Evolutionary conservation across 805 yeast genomes (phyloP).

Genomic region (Starmera pachycereana): DNA sequence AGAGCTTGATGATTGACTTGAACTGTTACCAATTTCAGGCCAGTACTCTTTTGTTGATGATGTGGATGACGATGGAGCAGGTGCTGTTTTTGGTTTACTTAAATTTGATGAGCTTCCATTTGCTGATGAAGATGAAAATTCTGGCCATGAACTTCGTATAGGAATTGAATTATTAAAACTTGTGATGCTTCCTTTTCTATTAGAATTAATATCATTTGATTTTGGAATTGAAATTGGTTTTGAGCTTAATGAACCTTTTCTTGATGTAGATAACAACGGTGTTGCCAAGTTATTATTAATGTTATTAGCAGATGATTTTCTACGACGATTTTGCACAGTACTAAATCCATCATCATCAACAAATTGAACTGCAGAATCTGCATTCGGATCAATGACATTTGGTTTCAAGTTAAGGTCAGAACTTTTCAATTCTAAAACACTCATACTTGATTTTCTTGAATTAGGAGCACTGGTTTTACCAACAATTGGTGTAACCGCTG

Average conservation of each 20-base stretch:
- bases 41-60: neutral
- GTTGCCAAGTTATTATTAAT: neutral
- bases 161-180: too few species aligned
- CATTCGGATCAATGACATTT: slow-evolving; percentile 4
- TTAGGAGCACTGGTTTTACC: neutral
- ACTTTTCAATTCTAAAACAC: too few species aligned
- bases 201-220: too few species aligned
- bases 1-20: slow-evolving; percentile 8
- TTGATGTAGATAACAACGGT: neutral
- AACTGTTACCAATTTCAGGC: slow-evolving; percentile 1
- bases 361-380: slow-evolving; percentile 19
- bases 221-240: too few species aligned
- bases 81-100: neutral
- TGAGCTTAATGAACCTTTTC: neutral
- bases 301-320: slow-evolving; percentile 17
- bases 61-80: slow-evolving; percentile 3
- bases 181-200: too few species aligned
- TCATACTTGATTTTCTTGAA: slow-evolving; percentile 1
- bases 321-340: slow-evolving; percentile 22
- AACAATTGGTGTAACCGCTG: neutral
- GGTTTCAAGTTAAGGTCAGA: slow-evolving; percentile 1
- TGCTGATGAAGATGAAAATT: too few species aligned
- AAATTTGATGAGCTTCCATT: too few species aligned
- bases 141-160: too few species aligned
- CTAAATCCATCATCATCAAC: slow-evolving; percentile 23